Base-by-base conservation (phyloP, 352 stramenopile genomes). In the Pythium plurisporium region DNA sequence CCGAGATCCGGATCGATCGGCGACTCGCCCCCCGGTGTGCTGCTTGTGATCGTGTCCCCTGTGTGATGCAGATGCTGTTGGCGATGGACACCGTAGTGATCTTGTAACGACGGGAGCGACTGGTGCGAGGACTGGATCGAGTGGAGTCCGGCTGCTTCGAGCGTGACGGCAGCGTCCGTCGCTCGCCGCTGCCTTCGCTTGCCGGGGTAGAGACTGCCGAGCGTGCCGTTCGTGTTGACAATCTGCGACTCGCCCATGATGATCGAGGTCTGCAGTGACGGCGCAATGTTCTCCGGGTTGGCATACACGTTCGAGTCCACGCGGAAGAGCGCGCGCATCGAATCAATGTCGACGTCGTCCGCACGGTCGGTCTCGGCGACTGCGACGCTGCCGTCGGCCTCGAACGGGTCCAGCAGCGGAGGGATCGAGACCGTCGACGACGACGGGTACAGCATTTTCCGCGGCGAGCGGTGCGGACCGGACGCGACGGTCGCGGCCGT, bases 231-330 rank as follows among this genome's bases (percentile, higher is more conserved):
- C 20, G 70, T 58, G 3, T 57, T 66, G n/a, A 77, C 56, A 5
- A 49, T 49, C 56, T 83, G 73, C 19, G 74, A 69, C 62, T 91
- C 78, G 49, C 81, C 72, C 58, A 89, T 87, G 50, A 91, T 72
- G 54, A 91, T 88, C 15, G 77, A 85, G n/a, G 77, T 82, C 52
- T 91, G 74, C 12, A 79, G 55, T 37, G 82, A 86, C 41, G 79
- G 82, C 65, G 86, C 68, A 55, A 89, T 87, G 53, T 91, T 91
- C 48, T 78, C 75, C 17, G 79, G 77, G 51, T 78, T 91, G 12
- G 79, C 86, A 54, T 83, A 91, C 33, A 89, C 77, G 29, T 66
- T 75, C 30, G 64, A 55, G 50, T 84, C 74, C 55, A 89, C 68
- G 15, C 76, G 82, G 45, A 91, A 91, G 47, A 91, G 64, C 49